Percentiles rank a stretch among this genome's conserved stretches.
Conservation (phyloP, 2,329 filamentous ascomycete genomes). For the Hysterium pulicare region DNA sequence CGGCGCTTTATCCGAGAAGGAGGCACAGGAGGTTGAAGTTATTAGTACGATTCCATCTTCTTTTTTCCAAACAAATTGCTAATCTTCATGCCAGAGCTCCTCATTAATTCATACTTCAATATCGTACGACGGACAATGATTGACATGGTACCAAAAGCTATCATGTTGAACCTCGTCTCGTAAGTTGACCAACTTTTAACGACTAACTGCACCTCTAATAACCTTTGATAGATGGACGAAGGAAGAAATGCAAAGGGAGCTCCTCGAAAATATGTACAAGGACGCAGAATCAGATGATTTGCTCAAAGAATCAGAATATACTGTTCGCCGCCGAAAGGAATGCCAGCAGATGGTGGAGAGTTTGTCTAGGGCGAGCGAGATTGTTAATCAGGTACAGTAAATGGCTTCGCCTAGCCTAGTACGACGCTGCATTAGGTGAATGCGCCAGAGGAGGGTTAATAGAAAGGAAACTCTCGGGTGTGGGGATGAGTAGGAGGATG, state of each 20-base stretch:
- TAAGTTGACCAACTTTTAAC: conserved; percentile 57
- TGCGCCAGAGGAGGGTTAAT: too few species aligned
- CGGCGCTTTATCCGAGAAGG: conserved; percentile 87
- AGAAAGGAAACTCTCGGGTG: too few species aligned
- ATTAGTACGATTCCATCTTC: conserved; percentile 67
- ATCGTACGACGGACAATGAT: conserved; percentile 99
- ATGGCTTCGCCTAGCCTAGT: too few species aligned
- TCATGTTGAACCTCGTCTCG: conserved; percentile 96
- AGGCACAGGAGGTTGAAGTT: conserved; percentile 94
- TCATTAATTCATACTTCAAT: conserved; percentile 97
- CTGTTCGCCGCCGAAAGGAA: conserved; percentile 88
- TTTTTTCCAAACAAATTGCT: conserved; percentile 9
- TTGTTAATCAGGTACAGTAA: conserved; percentile 71
- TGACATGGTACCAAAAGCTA: conserved; percentile 98
- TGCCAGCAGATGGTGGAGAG: conserved; percentile 99
- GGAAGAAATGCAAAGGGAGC: conserved; percentile 96
- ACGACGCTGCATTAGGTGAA: too few species aligned
- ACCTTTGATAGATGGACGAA: conserved; percentile 71
- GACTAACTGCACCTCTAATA: too few species aligned
- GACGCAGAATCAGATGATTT: conserved; percentile 86
- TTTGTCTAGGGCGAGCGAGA: conserved; percentile 83
- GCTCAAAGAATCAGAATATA: conserved; percentile 98
- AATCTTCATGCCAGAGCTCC: conserved; percentile 61
- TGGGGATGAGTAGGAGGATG: too few species aligned
- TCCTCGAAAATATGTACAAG: conserved; percentile 97